A percentile compares a stretch with the other conserved stretches of the same genome.
Evolutionary conservation across 768 basidiomycete genomes (phyloP).

Genomic region (Russula earlei): DNA sequence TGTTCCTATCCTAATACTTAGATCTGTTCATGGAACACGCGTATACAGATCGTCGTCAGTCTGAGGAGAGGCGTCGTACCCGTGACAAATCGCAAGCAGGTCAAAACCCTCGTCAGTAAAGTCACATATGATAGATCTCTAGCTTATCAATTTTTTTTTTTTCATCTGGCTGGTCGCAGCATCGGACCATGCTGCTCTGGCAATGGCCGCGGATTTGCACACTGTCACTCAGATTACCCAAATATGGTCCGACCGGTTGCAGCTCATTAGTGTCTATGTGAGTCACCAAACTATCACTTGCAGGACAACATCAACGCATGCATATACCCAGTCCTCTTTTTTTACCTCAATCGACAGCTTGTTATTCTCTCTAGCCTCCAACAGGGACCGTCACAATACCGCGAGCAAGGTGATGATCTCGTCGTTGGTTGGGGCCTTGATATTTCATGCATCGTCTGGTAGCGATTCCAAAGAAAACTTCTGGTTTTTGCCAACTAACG

Average conservation of each 20-base stretch:
- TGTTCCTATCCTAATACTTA: background rate
- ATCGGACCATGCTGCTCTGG: background rate
- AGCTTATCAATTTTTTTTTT: background rate
- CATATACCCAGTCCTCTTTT: constrained; percentile 11
- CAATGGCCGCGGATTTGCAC: constrained; percentile 7
- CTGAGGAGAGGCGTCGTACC: background rate
- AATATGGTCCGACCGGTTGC: constrained; percentile 14
- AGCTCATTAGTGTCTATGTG: constrained; percentile 14
- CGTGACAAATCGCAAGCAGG: background rate
- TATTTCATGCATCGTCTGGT: constrained; percentile 16
- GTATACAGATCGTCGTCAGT: background rate
- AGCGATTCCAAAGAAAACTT: background rate
- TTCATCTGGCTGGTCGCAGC: background rate
- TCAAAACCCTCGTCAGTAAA: constrained; percentile 1
- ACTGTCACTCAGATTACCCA: constrained; percentile 8
- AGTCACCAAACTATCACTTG: background rate
- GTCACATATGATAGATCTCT: background rate
- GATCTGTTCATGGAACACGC: background rate
- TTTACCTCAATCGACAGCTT: constrained; percentile 16
- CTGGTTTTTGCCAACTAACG: background rate
- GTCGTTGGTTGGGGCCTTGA: constrained; percentile 7
- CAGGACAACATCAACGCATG: background rate
- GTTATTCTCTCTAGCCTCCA: constrained; percentile 15
- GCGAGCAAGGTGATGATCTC: constrained; percentile 6
- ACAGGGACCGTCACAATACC: background rate